Conservation (phyloP, 805 yeast genomes). For the Candida xiaguanensis region DNA sequence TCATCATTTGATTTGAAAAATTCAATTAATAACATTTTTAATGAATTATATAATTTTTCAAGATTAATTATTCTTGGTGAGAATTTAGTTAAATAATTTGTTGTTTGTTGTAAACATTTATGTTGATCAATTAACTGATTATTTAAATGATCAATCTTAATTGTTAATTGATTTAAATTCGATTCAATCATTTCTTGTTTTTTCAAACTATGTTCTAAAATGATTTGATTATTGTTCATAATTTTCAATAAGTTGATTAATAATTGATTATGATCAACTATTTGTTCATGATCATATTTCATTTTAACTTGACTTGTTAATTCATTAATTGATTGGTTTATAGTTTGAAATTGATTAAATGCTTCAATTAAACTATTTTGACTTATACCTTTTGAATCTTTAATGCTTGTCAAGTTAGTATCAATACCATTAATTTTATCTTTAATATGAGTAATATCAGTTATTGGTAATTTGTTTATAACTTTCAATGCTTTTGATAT, state of each 20-base stretch:
- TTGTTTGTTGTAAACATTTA: not conserved
- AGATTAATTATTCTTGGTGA: conserved; percentile 5
- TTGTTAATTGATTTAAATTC: not conserved
- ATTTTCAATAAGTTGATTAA: not conserved
- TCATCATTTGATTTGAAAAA: not conserved
- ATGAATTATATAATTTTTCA: not conserved
- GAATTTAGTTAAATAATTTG: not conserved
- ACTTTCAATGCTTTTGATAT: conserved; percentile 8
- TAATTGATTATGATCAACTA: not conserved
- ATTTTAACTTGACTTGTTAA: not conserved
- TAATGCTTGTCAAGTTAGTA: not conserved
- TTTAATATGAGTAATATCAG: not conserved
- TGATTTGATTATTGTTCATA: not conserved
- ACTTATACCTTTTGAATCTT: not conserved
- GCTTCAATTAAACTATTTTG: not conserved
- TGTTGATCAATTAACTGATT: not conserved
- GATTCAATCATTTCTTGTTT: not conserved
- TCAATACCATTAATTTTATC: conserved; percentile 2
- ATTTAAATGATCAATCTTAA: not conserved
- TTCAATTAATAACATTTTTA: not conserved
- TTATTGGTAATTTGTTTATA: conserved; percentile 2
- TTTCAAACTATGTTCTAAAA: not conserved
- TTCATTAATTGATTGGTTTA: not conserved
- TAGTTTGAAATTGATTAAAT: not conserved
- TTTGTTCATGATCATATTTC: not conserved